Conservation (phyloP, 2,329 filamentous ascomycete species). For the Cercospora canescens region DNA sequence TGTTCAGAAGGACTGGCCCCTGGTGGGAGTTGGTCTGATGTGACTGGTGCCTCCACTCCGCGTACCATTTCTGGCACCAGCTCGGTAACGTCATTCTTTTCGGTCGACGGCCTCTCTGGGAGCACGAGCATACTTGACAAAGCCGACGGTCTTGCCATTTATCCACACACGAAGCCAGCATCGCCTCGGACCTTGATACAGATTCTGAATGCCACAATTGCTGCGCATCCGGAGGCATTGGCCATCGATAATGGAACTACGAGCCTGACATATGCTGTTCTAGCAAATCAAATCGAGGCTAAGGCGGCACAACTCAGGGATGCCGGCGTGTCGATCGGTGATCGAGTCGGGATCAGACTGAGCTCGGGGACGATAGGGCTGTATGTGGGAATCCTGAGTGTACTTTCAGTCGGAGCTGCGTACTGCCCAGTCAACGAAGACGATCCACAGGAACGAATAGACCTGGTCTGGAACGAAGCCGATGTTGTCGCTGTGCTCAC, state of each 20-base stretch:
- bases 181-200: background rate
- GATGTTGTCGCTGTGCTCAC: slow-evolving; percentile 16
- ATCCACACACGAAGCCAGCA: background rate
- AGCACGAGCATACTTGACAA: background rate
- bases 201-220: background rate
- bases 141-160: background rate
- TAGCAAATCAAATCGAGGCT: background rate
- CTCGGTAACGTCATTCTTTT: background rate
- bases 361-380: slow-evolving; percentile 7
- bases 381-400: slow-evolving; percentile 29
- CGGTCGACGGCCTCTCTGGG: background rate
- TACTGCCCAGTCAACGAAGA: slow-evolving; percentile 24
- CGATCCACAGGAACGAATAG: slow-evolving; percentile 28
- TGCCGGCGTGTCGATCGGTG: slow-evolving; percentile 5
- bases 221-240: slow-evolving; percentile 8
- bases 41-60: background rate
- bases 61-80: background rate
- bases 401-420: slow-evolving; percentile 34
- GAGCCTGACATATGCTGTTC: slow-evolving; percentile 1
- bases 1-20: background rate
- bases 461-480: slow-evolving; percentile 30
- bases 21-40: background rate
- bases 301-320: background rate
- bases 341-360: slow-evolving; percentile 23
- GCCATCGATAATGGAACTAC: slow-evolving; percentile 15